Conservation (phyloP, 768 basidiomycete species). For the Amanita inopinata region DNA sequence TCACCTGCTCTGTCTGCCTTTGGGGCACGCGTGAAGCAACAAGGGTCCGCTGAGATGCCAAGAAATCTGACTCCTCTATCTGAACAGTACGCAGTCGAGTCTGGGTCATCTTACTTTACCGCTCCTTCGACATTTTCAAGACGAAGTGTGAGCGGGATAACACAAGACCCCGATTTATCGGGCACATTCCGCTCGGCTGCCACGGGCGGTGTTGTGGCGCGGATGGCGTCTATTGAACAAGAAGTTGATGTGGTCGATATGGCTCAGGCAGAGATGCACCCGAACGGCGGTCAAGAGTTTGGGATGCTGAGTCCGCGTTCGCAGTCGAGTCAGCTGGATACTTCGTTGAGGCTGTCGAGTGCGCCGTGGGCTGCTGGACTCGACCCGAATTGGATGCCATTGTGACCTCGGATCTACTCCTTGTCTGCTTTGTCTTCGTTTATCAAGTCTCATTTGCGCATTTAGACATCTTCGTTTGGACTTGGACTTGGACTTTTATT, state of each 20-base stretch:
- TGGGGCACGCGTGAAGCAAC: slow-evolving; percentile 19
- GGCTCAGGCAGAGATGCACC: not conserved
- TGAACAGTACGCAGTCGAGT: slow-evolving; percentile 9
- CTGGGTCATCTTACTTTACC: slow-evolving; percentile 7
- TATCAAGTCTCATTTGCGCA: not conserved
- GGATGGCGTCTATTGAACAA: not conserved
- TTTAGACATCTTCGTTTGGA: not conserved
- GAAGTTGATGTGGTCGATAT: slow-evolving; percentile 7
- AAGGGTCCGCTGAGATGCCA: slow-evolving; percentile 11
- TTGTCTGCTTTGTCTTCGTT: slow-evolving; percentile 3
- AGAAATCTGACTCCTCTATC: slow-evolving; percentile 12
- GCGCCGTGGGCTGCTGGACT: slow-evolving; percentile 34
- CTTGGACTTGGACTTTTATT: not conserved
- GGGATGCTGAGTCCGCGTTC: slow-evolving; percentile 14
- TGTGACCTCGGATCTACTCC: slow-evolving; percentile 7
- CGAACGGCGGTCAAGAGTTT: slow-evolving; percentile 3
- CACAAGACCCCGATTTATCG: not conserved
- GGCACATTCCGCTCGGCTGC: slow-evolving; percentile 1
- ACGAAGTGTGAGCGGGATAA: not conserved
- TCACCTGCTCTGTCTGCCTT: slow-evolving; percentile 47
- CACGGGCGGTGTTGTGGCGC: not conserved
- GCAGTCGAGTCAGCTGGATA: slow-evolving; percentile 15
- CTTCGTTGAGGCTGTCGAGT: slow-evolving; percentile 19
- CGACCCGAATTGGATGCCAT: slow-evolving; percentile 28
- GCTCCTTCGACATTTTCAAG: not conserved